These are phyloP conservation scores for Pyrrhoderma lamaoense DNA, from an alignment of 1,284 basidiomycete genomes.

Conservation along the genomic window DNA sequence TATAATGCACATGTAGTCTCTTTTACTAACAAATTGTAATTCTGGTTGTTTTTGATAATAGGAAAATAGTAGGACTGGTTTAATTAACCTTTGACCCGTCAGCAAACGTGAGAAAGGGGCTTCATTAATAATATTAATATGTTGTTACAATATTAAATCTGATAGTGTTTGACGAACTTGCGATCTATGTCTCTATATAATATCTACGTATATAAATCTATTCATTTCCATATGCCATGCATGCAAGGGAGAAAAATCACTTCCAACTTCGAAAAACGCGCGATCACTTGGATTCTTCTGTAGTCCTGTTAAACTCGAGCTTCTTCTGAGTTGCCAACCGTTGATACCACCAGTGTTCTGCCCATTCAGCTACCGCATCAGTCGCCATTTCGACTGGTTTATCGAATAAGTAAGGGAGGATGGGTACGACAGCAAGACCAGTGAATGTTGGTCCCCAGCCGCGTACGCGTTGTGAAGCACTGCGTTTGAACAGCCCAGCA, in stretches of 20 bases:
- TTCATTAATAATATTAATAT: too few species aligned
- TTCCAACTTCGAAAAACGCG: not conserved
- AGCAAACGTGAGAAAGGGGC: too few species aligned
- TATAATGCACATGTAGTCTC: too few species aligned
- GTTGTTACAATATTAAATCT: too few species aligned
- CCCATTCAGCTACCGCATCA: constrained; percentile 60
- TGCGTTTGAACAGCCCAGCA: constrained; percentile 66
- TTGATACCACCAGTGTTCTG: constrained; percentile 36
- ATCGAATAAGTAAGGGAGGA: constrained; percentile 79
- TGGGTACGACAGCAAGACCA: constrained; percentile 73
- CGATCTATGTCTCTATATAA: too few species aligned
- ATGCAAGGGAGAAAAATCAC: not conserved
- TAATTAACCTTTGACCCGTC: too few species aligned
- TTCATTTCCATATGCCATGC: not conserved
- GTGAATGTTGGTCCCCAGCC: constrained; percentile 79
- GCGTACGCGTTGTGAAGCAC: constrained; percentile 53
- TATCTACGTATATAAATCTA: not conserved
- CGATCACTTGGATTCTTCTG: not conserved
- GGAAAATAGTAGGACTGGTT: too few species aligned
- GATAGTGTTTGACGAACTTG: too few species aligned
- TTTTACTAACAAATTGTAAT: too few species aligned
- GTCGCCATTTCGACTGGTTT: constrained; percentile 72
- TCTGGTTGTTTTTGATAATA: too few species aligned
- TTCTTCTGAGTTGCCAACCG: constrained; percentile 8
- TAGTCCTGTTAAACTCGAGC: not conserved